Conservation (phyloP, 2,329 filamentous ascomycete species). For the Rhynchosporium secalis region DNA sequence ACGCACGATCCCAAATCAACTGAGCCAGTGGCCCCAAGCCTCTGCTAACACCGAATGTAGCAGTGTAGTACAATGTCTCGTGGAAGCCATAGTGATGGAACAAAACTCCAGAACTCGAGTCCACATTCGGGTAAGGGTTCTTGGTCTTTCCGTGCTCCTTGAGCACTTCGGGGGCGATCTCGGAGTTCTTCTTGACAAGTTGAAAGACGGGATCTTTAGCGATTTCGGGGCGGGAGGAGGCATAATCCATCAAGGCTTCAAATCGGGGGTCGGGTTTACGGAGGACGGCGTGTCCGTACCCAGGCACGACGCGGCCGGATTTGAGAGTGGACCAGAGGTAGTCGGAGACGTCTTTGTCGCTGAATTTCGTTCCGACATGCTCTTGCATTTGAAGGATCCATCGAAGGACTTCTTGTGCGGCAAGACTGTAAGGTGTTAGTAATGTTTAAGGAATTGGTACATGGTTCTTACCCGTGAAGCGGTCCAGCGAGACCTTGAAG, state of each 20-base stretch:
- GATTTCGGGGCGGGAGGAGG: conserved; percentile 80
- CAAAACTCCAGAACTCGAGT: conserved; percentile 87
- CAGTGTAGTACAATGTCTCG: conserved; percentile 92
- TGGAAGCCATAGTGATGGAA: conserved; percentile 99
- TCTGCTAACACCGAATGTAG: conserved; percentile 67
- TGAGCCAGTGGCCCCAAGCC: conserved; percentile 87
- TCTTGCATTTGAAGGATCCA: conserved; percentile 98
- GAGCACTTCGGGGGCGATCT: conserved; percentile 86
- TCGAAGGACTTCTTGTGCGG: conserved; percentile 93
- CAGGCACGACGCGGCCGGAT: conserved; percentile 86
- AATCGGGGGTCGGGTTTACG: conserved; percentile 97
- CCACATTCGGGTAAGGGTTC: conserved; percentile 97
- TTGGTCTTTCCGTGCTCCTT: conserved; percentile 97
- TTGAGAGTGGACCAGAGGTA: conserved; percentile 95
- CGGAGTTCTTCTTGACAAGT: conserved; percentile 89
- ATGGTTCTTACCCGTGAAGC: conserved; percentile 64
- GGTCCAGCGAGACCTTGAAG: conserved; percentile 95
- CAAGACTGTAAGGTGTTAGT: conserved; percentile 56
- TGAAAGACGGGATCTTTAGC: conserved; percentile 86
- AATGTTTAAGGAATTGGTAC: background rate
- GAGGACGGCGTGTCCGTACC: conserved; percentile 93
- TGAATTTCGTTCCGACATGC: conserved; percentile 74
- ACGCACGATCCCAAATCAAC: conserved; percentile 90
- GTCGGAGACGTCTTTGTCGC: conserved; percentile 76
- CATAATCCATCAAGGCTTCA: conserved; percentile 95